phyloP scores from a whole-genome alignment of 2,329 filamentous ascomycete genomes.

The Diaporthe aspalathi region DNA sequence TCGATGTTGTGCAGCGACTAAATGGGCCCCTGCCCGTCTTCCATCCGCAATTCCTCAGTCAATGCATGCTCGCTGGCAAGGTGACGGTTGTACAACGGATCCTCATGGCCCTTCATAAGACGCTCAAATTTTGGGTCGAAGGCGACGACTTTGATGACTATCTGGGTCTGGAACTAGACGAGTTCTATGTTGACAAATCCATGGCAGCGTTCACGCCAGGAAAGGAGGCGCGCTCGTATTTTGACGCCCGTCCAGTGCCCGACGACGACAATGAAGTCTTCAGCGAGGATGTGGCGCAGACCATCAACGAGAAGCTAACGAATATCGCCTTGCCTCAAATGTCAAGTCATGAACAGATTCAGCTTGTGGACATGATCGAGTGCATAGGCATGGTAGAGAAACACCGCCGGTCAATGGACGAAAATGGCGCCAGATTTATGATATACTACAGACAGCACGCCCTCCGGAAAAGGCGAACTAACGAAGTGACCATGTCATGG shows the following conservation, averaged over 20 bases:
- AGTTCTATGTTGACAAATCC: slow-evolving; percentile 61
- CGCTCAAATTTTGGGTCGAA: slow-evolving; percentile 84
- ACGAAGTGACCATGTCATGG: slow-evolving; percentile 76
- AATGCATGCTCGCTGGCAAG: slow-evolving; percentile 88
- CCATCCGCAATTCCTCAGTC: slow-evolving; percentile 89
- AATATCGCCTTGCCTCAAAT: slow-evolving; percentile 81
- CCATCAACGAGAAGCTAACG: slow-evolving; percentile 82
- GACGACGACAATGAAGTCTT: slow-evolving; percentile 72
- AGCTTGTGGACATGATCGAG: slow-evolving; percentile 84
- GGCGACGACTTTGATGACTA: slow-evolving; percentile 85
- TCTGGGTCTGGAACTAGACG: slow-evolving; percentile 72
- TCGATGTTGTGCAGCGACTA: slow-evolving; percentile 82
- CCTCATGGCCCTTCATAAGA: slow-evolving; percentile 77
- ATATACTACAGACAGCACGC: slow-evolving; percentile 87
- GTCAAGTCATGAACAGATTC: slow-evolving; percentile 87
- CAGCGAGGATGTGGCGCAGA: slow-evolving; percentile 75
- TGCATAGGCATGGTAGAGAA: slow-evolving; percentile 87
- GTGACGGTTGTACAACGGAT: slow-evolving; percentile 76
- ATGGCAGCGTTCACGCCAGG: slow-evolving; percentile 39
- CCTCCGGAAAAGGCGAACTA: slow-evolving; percentile 73
- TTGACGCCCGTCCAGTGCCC: slow-evolving; percentile 51
- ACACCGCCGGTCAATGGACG: slow-evolving; percentile 88
- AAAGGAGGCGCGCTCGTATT: slow-evolving; percentile 52
- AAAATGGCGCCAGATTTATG: slow-evolving; percentile 88
- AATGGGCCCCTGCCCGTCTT: slow-evolving; percentile 92